A percentile compares a stretch with the other conserved stretches of the same genome.
These are phyloP conservation scores for Combretum micranthum DNA, from an alignment of 345 rosid genomes.

Conservation along the genomic window DNA sequence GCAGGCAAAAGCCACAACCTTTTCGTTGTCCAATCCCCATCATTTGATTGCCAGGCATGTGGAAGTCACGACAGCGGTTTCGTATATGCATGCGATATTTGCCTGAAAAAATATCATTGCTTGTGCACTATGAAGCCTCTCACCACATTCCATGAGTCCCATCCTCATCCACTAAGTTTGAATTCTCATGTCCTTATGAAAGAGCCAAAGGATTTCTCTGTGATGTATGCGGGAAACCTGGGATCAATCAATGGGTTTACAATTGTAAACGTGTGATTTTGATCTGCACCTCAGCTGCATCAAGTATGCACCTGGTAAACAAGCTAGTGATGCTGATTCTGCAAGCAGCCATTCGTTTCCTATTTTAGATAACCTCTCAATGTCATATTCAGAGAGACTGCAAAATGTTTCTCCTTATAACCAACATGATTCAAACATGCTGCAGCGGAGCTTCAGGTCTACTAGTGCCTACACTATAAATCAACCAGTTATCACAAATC, in stretches of 20 bases:
- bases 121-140: constrained; percentile 8
- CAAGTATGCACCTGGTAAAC: no score
- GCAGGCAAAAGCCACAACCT: constrained; percentile 3
- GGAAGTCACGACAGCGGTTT: neutral
- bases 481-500: no score
- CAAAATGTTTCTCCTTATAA: no score
- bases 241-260: constrained; percentile 10
- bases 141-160: neutral
- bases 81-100: constrained; percentile 5
- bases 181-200: constrained; percentile 8
- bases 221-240: neutral
- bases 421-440: no score
- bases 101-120: constrained; percentile 10
- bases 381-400: no score
- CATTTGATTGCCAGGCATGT: constrained; percentile 6
- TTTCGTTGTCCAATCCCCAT: neutral
- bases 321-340: no score
- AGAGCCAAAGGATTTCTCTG: constrained; percentile 4
- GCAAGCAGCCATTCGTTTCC: no score
- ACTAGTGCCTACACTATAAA: no score
- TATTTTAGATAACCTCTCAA: no score
- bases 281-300: constrained; percentile 8
- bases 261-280: neutral
- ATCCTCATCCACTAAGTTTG: constrained; percentile 6
- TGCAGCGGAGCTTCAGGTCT: no score